Evolutionary conservation across 2,329 filamentous ascomycete species (phyloP).

Genomic region (Curvularia spicifera): DNA sequence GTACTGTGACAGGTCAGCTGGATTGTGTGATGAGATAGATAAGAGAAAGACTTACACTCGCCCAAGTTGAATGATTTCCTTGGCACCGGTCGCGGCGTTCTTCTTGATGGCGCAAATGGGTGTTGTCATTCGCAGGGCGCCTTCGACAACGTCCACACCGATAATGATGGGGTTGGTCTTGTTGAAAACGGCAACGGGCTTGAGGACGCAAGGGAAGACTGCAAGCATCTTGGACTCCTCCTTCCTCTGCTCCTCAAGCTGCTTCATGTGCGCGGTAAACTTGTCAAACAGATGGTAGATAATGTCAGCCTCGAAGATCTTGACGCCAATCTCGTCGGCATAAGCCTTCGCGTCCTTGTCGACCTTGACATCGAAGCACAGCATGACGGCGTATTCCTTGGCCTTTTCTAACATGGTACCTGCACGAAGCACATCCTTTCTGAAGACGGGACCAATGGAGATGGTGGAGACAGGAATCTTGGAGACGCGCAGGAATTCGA

Average conservation of each 20-base stretch:
- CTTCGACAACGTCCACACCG: slow-evolving; percentile 94
- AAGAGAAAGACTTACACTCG: slow-evolving; percentile 76
- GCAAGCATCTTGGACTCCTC: slow-evolving; percentile 94
- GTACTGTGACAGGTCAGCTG: slow-evolving; percentile 62
- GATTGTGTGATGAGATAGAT: neutral
- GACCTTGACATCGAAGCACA: slow-evolving; percentile 99
- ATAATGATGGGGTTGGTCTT: slow-evolving; percentile 96
- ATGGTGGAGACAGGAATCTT: slow-evolving; percentile 99
- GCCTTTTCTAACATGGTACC: slow-evolving; percentile 96
- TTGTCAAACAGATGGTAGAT: slow-evolving; percentile 98
- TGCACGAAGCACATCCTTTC: slow-evolving; percentile 93
- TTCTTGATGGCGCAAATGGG: slow-evolving; percentile 86
- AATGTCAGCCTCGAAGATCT: slow-evolving; percentile 98
- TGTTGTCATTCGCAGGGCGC: slow-evolving; percentile 83
- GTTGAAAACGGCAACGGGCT: slow-evolving; percentile 94
- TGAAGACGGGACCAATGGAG: slow-evolving; percentile 95
- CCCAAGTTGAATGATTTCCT: slow-evolving; percentile 83
- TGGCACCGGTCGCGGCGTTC: slow-evolving; percentile 77
- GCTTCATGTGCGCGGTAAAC: slow-evolving; percentile 93
- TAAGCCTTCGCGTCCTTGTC: slow-evolving; percentile 94
- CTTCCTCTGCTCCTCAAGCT: slow-evolving; percentile 88
- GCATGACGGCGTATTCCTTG: slow-evolving; percentile 96
- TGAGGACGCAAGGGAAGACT: slow-evolving; percentile 94
- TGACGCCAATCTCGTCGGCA: slow-evolving; percentile 92
- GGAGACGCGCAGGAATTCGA: slow-evolving; percentile 93